Conservation (phyloP, 331 rosid genomes). For the Malus hybrid region DNA sequence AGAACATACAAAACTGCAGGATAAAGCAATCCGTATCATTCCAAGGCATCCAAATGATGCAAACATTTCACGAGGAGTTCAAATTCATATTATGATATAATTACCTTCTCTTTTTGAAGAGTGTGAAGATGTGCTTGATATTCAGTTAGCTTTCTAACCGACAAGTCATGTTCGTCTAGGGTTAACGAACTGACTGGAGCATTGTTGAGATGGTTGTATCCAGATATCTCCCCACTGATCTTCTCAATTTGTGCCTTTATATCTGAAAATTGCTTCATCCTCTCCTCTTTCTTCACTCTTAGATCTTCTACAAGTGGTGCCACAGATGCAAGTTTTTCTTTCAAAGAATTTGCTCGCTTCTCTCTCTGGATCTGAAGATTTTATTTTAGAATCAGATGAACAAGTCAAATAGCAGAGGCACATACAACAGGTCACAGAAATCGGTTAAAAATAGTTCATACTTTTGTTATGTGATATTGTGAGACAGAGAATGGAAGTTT, state of each 20-base stretch:
- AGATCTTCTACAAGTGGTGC: conserved; percentile 78
- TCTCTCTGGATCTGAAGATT: conserved; percentile 53
- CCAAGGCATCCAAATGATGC: not conserved
- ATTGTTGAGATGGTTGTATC: conserved; percentile 35
- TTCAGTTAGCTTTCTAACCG: conserved; percentile 80
- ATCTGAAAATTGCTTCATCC: conserved; percentile 78
- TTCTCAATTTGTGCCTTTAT: conserved; percentile 65
- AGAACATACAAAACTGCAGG: not conserved
- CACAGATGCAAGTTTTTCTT: conserved; percentile 79
- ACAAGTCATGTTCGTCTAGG: conserved; percentile 67
- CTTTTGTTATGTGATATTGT: not conserved
- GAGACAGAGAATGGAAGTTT: not conserved
- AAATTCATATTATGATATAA: conserved; percentile 7
- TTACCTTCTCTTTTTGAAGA: conserved; percentile 92
- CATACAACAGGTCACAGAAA: not conserved
- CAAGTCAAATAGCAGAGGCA: conserved; percentile 8
- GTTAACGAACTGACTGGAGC: conserved; percentile 17
- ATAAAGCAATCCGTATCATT: not conserved
- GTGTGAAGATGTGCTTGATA: conserved; percentile 64
- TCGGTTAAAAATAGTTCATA: not conserved
- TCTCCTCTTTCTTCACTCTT: conserved; percentile 67
- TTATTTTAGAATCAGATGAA: conserved; percentile 12
- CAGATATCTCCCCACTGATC: conserved; percentile 82
- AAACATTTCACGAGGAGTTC: not conserved
- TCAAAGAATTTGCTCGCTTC: conserved; percentile 66